phyloP scores from a whole-genome alignment of 768 basidiomycete species.

The Phlebiopsis gigantea region DNA sequence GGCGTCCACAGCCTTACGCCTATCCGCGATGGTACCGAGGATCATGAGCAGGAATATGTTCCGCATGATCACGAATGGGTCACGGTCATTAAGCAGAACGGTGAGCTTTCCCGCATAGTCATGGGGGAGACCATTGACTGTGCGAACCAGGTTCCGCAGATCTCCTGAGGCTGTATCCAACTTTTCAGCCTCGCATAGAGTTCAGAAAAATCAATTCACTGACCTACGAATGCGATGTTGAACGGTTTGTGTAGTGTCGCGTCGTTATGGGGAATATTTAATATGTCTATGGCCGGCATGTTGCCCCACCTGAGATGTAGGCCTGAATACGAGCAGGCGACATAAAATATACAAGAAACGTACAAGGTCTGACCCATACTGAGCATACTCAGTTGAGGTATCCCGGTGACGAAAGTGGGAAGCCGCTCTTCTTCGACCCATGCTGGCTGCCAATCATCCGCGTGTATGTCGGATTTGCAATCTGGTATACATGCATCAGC shows the following conservation, averaged over 20 bases:
- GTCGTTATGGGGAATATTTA: conserved; percentile 22
- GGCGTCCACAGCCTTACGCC: conserved; percentile 35
- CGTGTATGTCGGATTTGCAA: background rate
- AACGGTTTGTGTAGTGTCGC: conserved; percentile 15
- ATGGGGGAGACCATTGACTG: conserved; percentile 37
- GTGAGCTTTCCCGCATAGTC: conserved; percentile 35
- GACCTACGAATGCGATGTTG: conserved; percentile 20
- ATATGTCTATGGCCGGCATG: conserved; percentile 28
- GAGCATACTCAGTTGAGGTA: background rate
- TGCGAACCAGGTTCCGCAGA: conserved; percentile 39
- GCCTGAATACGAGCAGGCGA: too few species aligned
- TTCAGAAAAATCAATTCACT: background rate
- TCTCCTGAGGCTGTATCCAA: conserved; percentile 41
- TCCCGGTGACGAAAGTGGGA: background rate
- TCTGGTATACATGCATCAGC: conserved; percentile 17
- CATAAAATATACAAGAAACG: background rate
- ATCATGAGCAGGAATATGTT: conserved; percentile 41
- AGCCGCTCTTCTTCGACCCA: background rate
- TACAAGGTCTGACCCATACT: background rate
- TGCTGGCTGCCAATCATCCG: background rate
- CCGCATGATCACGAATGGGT: conserved; percentile 27
- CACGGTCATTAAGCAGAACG: conserved; percentile 38
- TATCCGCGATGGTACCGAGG: conserved; percentile 20
- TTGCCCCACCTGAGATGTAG: conserved; percentile 27
- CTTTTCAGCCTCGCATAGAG: background rate